Percentiles rank a stretch among this genome's conserved stretches.
Conservation (phyloP, 1,139 yeast species). For the Geotrichum reessii region DNA sequence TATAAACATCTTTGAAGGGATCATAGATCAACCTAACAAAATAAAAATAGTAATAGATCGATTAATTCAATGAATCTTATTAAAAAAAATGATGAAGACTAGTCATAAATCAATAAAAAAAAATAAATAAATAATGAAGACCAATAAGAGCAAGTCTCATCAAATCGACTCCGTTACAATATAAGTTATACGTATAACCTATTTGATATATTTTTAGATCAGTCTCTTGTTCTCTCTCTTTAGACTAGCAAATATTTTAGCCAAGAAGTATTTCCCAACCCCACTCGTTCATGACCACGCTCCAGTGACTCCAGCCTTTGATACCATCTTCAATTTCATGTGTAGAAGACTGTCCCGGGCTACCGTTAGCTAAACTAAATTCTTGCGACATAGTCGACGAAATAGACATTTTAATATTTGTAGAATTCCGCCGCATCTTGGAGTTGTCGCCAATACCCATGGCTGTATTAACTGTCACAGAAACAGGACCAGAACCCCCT, state of each 20-base stretch:
- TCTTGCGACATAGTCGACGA: conserved; percentile 44
- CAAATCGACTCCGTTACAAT: too few species aligned
- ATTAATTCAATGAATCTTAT: too few species aligned
- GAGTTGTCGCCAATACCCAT: neutral
- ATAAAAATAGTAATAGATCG: too few species aligned
- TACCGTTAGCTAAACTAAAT: conserved; percentile 29
- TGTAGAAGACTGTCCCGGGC: conserved; percentile 23
- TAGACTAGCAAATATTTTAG: conserved; percentile 3
- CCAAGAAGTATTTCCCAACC: conserved; percentile 63
- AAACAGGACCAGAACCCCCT: neutral
- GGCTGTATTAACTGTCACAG: neutral
- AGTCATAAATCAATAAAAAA: too few species aligned
- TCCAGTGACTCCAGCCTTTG: conserved; percentile 59
- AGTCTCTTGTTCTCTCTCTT: neutral
- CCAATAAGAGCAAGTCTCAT: too few species aligned
- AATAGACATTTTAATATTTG: conserved; percentile 38
- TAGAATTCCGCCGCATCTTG: conserved; percentile 22
- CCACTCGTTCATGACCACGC: conserved; percentile 65
- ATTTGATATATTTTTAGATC: too few species aligned
- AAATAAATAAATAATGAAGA: too few species aligned
- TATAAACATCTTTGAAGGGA: too few species aligned
- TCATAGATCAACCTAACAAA: too few species aligned
- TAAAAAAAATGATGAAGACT: too few species aligned
- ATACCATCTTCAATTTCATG: conserved; percentile 40
- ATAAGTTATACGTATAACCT: too few species aligned